Evolutionary conservation across 352 stramenopile genomes (phyloP), one percentile per base, ranked within the genome.

Genomic region (Pythium brassicae): DNA sequence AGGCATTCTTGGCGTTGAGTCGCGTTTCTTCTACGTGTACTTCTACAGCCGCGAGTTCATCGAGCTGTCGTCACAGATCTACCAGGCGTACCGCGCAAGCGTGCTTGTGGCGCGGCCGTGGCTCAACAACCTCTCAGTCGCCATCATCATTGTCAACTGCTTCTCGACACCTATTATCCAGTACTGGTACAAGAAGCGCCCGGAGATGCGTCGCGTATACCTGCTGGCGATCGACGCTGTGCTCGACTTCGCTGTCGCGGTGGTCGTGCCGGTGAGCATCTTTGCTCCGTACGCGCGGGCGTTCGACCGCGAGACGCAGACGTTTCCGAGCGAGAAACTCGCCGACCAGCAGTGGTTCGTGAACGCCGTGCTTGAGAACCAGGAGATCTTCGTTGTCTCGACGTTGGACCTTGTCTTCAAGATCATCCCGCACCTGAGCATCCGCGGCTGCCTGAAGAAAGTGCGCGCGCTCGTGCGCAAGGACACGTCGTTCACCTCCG

Each of bases 71-170:
- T 77, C 66, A 1, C 77, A 86, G 44, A 57, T 71, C 14, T 61
- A 63, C 12, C 76, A 84, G 49, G 66, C 66, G 9, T 84, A 84
- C 55, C 57, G 62, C 8, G 70, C 68, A 27, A 86, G 77, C 35
- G 46, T 65, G 1, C 49, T 73, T 0, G 68, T 87, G n/a, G 61
- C 74, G 0, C 66, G 65, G 15, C 51, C 65, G 14, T 84, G 72
- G 73, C 69, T 84, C 50, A 87, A 87, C 47, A 65, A 74, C 43
- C 27, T 68, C 7, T 80, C 68, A 3, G 74, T 86, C 15, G 50
- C 20, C 7, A 27, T 84, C n/a, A 63, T 77, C 14, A 66, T 76
- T n/a, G 23, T 59, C 23, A 65, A 65, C 45, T 65, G 58, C 52
- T 59, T 51, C 47, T 57, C 58, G 15, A 65, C 58, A 15, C 52